A percentile compares a stretch with the other conserved stretches of the same genome.
Conservation (phyloP, 1,284 basidiomycete genomes). For the Anthracocystis walkeri region DNA sequence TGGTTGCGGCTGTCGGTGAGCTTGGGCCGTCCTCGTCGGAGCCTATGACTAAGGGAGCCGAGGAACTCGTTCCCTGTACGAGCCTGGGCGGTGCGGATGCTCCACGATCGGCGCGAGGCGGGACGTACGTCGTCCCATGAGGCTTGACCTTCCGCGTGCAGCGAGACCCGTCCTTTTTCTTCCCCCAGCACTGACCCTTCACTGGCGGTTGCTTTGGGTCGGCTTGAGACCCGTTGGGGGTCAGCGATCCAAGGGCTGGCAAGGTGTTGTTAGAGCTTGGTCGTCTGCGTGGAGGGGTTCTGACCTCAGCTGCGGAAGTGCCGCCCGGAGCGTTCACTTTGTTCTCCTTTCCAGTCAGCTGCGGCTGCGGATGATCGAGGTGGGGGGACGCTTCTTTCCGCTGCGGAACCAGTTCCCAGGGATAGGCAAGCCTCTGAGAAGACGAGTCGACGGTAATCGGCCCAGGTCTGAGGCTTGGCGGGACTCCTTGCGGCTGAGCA, state of each 20-base stretch:
- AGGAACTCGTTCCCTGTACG: neutral
- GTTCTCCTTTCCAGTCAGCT: neutral
- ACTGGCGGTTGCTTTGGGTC: constrained; percentile 23
- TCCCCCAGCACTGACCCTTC: constrained; percentile 57
- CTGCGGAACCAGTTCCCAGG: constrained; percentile 39
- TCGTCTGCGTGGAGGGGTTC: neutral
- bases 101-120: neutral
- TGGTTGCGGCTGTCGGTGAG: neutral
- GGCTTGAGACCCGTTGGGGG: constrained; percentile 20
- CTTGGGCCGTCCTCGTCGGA: constrained; percentile 11
- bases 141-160: constrained; percentile 38
- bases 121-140: neutral
- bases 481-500: neutral
- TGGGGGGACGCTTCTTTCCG: neutral
- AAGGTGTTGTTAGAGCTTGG: neutral
- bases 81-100: constrained; percentile 14
- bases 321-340: too few species aligned
- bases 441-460: neutral
- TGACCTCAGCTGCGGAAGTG: neutral
- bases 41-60: constrained; percentile 25
- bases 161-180: constrained; percentile 48
- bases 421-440: constrained; percentile 6
- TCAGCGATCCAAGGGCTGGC: neutral
- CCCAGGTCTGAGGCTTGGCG: constrained; percentile 10
- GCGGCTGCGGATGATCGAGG: neutral